A percentile compares a stretch with the other conserved stretches of the same genome.
Conservation (phyloP, 257 asterid species). For the Cordia subcordata region DNA sequence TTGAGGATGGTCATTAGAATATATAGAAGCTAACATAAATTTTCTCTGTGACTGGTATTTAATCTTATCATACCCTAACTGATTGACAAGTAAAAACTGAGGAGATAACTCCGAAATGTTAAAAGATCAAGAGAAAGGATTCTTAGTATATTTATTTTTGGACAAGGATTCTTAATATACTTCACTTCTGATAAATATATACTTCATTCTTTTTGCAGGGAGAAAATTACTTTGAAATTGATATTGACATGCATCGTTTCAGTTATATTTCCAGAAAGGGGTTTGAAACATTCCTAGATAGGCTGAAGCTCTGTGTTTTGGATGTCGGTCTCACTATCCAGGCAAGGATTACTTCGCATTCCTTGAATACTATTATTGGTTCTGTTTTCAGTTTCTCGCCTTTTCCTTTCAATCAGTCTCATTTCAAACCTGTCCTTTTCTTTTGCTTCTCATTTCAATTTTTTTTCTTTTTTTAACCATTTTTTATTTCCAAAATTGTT, state of each 20-base stretch:
- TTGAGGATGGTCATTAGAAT: neutral
- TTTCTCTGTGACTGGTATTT: no score
- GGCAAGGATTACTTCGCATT: slow-evolving; percentile 38
- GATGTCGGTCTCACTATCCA: slow-evolving; percentile 94
- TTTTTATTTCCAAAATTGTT: neutral
- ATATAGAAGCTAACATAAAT: no score
- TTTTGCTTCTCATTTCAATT: no score
- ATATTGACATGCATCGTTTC: slow-evolving; percentile 94
- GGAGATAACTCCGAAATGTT: neutral
- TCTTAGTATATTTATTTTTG: no score
- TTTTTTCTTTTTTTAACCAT: no score
- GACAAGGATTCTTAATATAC: neutral
- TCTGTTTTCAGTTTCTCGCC: neutral
- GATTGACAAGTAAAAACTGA: neutral
- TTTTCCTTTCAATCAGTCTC: neutral
- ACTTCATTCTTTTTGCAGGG: slow-evolving; percentile 43
- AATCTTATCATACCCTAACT: no score
- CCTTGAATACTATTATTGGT: neutral
- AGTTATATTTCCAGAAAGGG: slow-evolving; percentile 90
- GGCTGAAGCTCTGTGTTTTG: slow-evolving; percentile 72
- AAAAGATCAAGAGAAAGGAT: neutral
- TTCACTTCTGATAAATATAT: no score
- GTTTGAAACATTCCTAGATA: slow-evolving; percentile 64
- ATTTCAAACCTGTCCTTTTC: neutral
- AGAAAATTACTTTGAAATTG: slow-evolving; percentile 83